Evolutionary conservation across 2,329 filamentous ascomycete species (phyloP).

Genomic region (Aspergillus proliferans): DNA sequence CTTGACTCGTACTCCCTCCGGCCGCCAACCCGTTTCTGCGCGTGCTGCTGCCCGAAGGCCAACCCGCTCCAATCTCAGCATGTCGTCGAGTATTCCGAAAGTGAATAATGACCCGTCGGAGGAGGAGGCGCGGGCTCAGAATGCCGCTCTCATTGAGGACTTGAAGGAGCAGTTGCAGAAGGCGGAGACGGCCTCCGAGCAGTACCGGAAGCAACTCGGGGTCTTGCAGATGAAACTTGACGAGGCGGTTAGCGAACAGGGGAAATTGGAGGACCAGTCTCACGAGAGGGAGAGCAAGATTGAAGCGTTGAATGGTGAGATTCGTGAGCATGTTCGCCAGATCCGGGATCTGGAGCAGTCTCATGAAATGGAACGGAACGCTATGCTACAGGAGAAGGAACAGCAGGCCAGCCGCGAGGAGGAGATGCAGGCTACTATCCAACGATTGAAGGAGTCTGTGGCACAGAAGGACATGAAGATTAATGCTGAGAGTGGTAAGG

Average conservation of each 20-base stretch:
- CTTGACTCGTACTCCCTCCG: conserved; percentile 58
- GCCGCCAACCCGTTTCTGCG: conserved; percentile 61
- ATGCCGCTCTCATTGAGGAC: conserved; percentile 72
- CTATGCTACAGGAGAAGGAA: conserved; percentile 86
- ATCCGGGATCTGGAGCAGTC: conserved; percentile 87
- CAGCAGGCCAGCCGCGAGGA: conserved; percentile 78
- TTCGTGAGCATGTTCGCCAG: conserved; percentile 74
- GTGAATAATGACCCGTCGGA: conserved; percentile 49
- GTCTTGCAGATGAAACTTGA: conserved; percentile 81
- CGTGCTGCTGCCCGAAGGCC: conserved; percentile 63
- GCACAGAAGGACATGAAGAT: conserved; percentile 62
- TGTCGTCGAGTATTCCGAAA: conserved; percentile 37
- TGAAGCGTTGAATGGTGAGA: conserved; percentile 74
- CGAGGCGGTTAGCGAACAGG: conserved; percentile 75
- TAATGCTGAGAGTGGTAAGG: conserved; percentile 46
- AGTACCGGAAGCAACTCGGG: conserved; percentile 76
- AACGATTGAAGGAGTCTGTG: conserved; percentile 82
- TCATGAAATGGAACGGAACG: conserved; percentile 82
- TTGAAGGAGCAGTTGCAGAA: conserved; percentile 75
- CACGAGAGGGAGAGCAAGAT: conserved; percentile 83
- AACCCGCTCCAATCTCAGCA: conserved; percentile 37
- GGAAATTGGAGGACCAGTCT: conserved; percentile 75
- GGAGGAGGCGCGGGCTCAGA: conserved; percentile 71
- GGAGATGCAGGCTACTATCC: conserved; percentile 83
- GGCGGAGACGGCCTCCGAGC: conserved; percentile 70